Evolutionary conservation across 352 stramenopile species (phyloP).

Genomic region (Globisporangium apiculatum): DNA sequence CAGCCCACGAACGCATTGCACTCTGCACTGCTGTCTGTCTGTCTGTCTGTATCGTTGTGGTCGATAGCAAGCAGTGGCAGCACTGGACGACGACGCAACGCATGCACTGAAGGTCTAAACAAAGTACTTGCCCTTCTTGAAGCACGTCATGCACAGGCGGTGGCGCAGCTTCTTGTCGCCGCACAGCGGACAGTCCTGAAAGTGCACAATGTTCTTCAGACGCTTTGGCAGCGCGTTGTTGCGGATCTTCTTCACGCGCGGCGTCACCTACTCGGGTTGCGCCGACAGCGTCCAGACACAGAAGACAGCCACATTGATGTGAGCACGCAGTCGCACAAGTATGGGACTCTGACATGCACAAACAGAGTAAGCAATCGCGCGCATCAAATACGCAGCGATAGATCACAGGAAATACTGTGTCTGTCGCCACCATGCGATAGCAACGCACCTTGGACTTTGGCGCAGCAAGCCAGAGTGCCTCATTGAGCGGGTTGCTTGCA

Average conservation of each 20-base stretch:
- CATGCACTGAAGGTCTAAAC: conserved; percentile 26
- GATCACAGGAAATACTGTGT: background rate
- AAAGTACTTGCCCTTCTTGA: conserved; percentile 91
- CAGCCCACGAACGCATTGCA: too few relatives aligned
- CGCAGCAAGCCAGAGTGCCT: conserved; percentile 74
- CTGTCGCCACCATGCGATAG: too few relatives aligned
- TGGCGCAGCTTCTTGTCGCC: conserved; percentile 86
- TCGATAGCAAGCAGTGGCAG: conserved; percentile 1
- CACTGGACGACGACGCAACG: too few relatives aligned
- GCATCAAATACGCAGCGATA: background rate
- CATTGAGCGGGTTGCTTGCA: conserved; percentile 46
- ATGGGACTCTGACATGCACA: background rate
- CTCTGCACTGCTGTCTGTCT: background rate
- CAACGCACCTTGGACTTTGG: conserved; percentile 82
- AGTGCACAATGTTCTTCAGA: conserved; percentile 88
- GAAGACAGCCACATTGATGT: background rate
- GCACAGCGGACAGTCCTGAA: conserved; percentile 78
- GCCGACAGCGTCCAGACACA: background rate
- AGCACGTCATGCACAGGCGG: conserved; percentile 87
- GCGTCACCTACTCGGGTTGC: conserved; percentile 55
- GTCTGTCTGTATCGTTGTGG: background rate
- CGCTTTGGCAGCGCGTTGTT: conserved; percentile 86
- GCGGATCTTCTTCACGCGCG: conserved; percentile 79
- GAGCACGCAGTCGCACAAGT: too few relatives aligned
- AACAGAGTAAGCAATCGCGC: background rate